Evolutionary conservation across 106 monocot species (phyloP), one percentile per base, ranked within the genome.

Genomic region (Xerophyta viscosa): DNA sequence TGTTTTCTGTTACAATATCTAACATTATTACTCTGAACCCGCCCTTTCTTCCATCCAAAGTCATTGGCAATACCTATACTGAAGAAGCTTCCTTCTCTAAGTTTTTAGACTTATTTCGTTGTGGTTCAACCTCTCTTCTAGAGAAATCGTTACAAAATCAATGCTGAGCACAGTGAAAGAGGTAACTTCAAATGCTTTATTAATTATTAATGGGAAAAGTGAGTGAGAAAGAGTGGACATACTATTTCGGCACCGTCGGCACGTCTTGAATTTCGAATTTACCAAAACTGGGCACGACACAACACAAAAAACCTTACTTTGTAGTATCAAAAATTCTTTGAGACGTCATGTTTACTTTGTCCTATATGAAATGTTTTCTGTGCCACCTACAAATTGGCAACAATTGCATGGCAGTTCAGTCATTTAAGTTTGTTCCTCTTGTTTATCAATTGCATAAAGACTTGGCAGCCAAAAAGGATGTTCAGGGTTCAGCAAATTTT

Each of bases 371-470:
- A 33, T 33, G 5, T 11, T 33, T 11, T 33, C 11, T 33, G 33
- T 33, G 33, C 33, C 11, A 6, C 11, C 33, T 33, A 6, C 33
- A 14, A 17, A n/a, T n/a, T 14, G 6, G 3, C 8, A 44, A 3
- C n/a, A n/a, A 44, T 14, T 17, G n/a, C n/a, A 14, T 58, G 75
- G 21, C 89, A 89, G 86, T 86, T 68, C 89, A 83, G 31, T 79
- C 89, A 31, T 90, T 75, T 73, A 98, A 98, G 52, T 98, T 98
- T 45, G 59, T 98, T 63, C 96, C 96, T 29, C 46, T 98, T 48
- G 89, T 98, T 47, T 98, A 98, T 80, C 96, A 98, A 98, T 98
- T 70, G 96, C 96, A 58, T 98, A 89, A 53, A 79, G 96, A 71
- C 76, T 98, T 64, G 79, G 96, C 28, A 80, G 73, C 57, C 49